A percentile compares a stretch with the other conserved stretches of the same genome.
Evolutionary conservation across 2,329 filamentous ascomycete species (phyloP).

Genomic region (Orbilia javanica): DNA sequence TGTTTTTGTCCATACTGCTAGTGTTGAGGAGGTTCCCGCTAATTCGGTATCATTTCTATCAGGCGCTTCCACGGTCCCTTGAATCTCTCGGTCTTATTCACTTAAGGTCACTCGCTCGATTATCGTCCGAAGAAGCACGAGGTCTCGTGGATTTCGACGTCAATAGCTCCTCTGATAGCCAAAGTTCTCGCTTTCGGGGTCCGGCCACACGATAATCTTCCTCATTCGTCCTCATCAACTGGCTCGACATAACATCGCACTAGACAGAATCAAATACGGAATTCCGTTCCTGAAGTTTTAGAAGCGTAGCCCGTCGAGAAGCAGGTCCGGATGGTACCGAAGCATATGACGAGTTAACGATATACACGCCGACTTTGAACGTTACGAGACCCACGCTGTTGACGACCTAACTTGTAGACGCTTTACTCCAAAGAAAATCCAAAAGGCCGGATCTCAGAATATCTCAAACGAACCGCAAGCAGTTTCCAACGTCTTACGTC

Average conservation of each 20-base stretch:
- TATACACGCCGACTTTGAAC: conserved; percentile 56
- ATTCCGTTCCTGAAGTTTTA: background rate
- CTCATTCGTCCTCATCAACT: background rate
- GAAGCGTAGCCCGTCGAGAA: conserved; percentile 31
- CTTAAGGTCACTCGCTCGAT: conserved; percentile 36
- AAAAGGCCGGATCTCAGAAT: conserved; percentile 53
- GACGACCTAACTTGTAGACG: conserved; percentile 59
- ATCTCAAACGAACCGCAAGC: conserved; percentile 9
- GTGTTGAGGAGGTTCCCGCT: conserved; percentile 41
- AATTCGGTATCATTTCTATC: conserved; percentile 29
- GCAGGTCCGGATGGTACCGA: conserved; percentile 27
- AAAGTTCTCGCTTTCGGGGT: conserved; percentile 22
- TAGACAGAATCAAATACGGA: conserved; percentile 5
- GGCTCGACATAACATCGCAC: conserved; percentile 10
- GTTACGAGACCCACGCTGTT: conserved; percentile 59
- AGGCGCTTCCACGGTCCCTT: conserved; percentile 42
- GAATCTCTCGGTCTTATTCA: conserved; percentile 46
- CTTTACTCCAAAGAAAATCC: conserved; percentile 55
- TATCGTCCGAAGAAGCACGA: conserved; percentile 11
- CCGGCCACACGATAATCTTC: conserved; percentile 7
- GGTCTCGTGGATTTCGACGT: conserved; percentile 3
- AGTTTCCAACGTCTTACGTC: conserved; percentile 27
- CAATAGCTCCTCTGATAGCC: conserved; percentile 12
- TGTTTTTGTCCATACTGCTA: conserved; percentile 11
- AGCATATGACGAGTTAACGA: conserved; percentile 58